Percentiles rank a stretch among this genome's conserved stretches.
Conservation (phyloP, 2,329 filamentous ascomycete genomes). For the Dactylellina parvicollis region DNA sequence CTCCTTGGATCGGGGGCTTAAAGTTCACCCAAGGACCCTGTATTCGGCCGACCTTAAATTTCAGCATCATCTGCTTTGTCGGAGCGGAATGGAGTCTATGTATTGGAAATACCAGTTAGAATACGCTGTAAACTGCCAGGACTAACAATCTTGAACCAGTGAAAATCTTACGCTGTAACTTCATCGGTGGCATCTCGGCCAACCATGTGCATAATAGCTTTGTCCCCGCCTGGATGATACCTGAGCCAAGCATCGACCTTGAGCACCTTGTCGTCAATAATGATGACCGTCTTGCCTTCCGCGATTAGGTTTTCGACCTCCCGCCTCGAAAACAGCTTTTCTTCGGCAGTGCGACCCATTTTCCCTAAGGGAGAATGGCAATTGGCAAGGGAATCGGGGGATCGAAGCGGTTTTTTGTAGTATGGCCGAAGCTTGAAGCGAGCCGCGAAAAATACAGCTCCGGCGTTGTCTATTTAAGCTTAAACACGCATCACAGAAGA, state of each 20-base stretch:
- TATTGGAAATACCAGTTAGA: slow-evolving; percentile 47
- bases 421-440: slow-evolving; percentile 15
- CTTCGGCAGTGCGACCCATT: slow-evolving; percentile 61
- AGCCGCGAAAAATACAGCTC: slow-evolving; percentile 25
- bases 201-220: slow-evolving; percentile 91
- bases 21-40: slow-evolving; percentile 88
- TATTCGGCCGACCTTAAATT: slow-evolving; percentile 83
- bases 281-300: slow-evolving; percentile 79
- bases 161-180: slow-evolving; percentile 76
- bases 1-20: slow-evolving; percentile 82
- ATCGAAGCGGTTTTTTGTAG: slow-evolving; percentile 1
- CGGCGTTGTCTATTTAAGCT: slow-evolving; percentile 42
- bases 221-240: slow-evolving; percentile 91
- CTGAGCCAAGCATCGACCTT: slow-evolving; percentile 88
- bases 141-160: slow-evolving; percentile 49
- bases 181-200: slow-evolving; percentile 94
- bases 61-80: slow-evolving; percentile 78
- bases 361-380: slow-evolving; percentile 47
- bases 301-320: slow-evolving; percentile 86
- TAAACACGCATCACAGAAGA: slow-evolving; percentile 22
- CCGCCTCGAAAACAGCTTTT: slow-evolving; percentile 68
- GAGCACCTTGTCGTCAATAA: slow-evolving; percentile 81
- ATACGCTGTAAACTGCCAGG: background rate
- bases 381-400: slow-evolving; percentile 48
- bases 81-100: slow-evolving; percentile 81